Conservation (phyloP, 2,329 filamentous ascomycete genomes). For the Septoria petroselini region DNA sequence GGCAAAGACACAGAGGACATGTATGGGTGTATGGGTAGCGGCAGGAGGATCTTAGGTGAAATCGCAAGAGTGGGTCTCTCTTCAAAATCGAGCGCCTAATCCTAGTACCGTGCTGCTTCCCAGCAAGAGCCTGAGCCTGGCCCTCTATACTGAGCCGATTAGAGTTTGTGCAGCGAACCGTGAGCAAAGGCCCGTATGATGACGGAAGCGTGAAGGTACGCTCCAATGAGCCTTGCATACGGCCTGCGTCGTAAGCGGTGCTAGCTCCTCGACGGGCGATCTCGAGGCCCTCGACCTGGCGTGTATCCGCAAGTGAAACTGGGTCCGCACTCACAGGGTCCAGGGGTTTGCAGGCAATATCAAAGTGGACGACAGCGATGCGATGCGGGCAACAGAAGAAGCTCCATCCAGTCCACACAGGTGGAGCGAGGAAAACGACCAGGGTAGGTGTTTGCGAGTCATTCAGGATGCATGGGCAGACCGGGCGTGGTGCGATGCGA, state of each 20-base stretch:
- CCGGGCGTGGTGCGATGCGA: constrained; percentile 5
- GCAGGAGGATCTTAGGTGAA: constrained; percentile 4
- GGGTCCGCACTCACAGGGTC: constrained; percentile 10
- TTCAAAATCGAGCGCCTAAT: not conserved
- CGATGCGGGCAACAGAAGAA: constrained; percentile 11
- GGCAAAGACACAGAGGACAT: constrained; percentile 1
- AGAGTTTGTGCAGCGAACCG: not conserved
- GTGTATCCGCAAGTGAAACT: constrained; percentile 1
- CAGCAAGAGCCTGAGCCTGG: not conserved
- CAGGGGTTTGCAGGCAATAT: constrained; percentile 10
- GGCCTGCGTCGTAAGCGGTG: not conserved
- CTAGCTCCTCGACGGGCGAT: constrained; percentile 4
- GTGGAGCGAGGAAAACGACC: constrained; percentile 2
- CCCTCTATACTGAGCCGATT: constrained; percentile 4
- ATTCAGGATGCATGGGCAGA: constrained; percentile 10
- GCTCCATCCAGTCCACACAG: no score
- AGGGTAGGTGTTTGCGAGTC: constrained; percentile 15
- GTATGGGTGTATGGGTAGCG: constrained; percentile 11
- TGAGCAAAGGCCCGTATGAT: constrained; percentile 1
- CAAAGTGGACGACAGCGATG: constrained; percentile 12
- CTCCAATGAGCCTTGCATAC: constrained; percentile 3
- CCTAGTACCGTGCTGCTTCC: constrained; percentile 3
- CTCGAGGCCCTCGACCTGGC: not conserved
- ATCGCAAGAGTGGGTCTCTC: constrained; percentile 1
- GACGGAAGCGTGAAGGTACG: constrained; percentile 3